Evolutionary conservation across 2,329 filamentous ascomycete species (phyloP), one percentile per base, ranked within the genome.

Genomic region (Colletotrichum australisinense): DNA sequence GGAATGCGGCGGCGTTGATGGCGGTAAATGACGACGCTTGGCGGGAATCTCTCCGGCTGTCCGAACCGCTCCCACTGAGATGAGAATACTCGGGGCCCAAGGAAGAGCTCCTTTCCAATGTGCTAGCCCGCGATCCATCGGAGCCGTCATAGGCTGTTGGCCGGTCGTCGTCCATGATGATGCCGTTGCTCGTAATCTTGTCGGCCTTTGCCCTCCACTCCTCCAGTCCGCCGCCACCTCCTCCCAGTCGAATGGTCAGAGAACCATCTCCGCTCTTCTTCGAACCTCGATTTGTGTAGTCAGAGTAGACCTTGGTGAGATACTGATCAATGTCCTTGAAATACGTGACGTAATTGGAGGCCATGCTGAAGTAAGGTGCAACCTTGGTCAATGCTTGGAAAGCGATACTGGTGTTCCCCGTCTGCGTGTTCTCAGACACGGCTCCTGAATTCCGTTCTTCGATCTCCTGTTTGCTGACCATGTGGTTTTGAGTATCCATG

Each of bases 401-500:
- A 0, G 88, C 84, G 57, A 88, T 80, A 1, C 84, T 84, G 0
- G 88, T 88, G 0, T 87, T 82, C 0, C 84, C 85, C 22, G 78
- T 79, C 49, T 79, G 81, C 9, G 81, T 81, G n/a, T 82, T 76
- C 32, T 82, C 80, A 4, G 64, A 58, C 8, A 76, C 77, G 4
- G 74, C 66, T 52, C 79, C 77, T 0, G 73, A 74, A 6, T 67
- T 69, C 42, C 77, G 73, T 30, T 83, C 79, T 26, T 73, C 62
- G 9, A 74, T 56, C 53, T 81, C 84, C 24, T 86, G 83, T 2
- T 83, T 75, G 56, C 76, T 77, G 6, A 84, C 78, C 83, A 93
- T 88, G 77, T 89, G 88, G 3, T 84, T 82, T 12, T 88, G 82
- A 1, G 84, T 84, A 76, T 94, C 93, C 90, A 94, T 93, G 70